These are phyloP conservation scores for Leptographium procerum DNA, from an alignment of 2,329 filamentous ascomycete genomes.

Conservation along the genomic window DNA sequence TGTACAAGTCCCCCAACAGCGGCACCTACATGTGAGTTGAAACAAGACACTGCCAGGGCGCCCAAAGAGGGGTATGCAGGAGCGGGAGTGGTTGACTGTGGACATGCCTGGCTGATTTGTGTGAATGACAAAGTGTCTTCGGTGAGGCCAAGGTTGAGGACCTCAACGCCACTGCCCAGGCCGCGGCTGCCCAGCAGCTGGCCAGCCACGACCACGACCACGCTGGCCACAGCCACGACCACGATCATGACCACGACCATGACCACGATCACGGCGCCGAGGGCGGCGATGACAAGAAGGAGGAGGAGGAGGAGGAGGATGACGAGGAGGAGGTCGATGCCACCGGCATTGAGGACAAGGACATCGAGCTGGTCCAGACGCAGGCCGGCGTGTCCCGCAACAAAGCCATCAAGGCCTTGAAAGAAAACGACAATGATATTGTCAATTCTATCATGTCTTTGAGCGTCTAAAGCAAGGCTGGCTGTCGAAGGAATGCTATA, in stretches of 20 bases:
- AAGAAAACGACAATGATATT: conserved; percentile 99
- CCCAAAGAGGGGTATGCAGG: not conserved
- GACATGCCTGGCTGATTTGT: not conserved
- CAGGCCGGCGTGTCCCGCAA: conserved; percentile 94
- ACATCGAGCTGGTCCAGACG: conserved; percentile 98
- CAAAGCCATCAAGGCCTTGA: conserved; percentile 97
- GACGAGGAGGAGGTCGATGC: conserved; percentile 95
- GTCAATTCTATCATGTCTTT: conserved; percentile 99
- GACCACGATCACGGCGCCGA: conserved; percentile 42
- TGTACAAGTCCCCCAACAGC: conserved; percentile 98
- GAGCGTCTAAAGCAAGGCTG: conserved; percentile 39
- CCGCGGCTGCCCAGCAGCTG: conserved; percentile 90
- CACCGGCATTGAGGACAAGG: conserved; percentile 91
- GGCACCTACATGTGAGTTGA: conserved; percentile 99
- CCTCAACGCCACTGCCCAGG: conserved; percentile 95
- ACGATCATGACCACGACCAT: conserved; percentile 37
- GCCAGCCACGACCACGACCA: conserved; percentile 65
- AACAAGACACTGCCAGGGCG: too few relatives aligned
- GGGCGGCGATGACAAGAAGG: conserved; percentile 58
- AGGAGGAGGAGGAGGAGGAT: conserved; percentile 63
- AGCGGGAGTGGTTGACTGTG: not conserved
- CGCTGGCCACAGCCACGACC: conserved; percentile 59
- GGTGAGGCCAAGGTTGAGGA: conserved; percentile 99
- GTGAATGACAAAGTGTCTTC: conserved; percentile 60
- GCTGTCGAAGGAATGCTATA: not conserved